phyloP scores from a whole-genome alignment of 2,329 filamentous ascomycete genomes.

The Colletotrichum sp. region DNA sequence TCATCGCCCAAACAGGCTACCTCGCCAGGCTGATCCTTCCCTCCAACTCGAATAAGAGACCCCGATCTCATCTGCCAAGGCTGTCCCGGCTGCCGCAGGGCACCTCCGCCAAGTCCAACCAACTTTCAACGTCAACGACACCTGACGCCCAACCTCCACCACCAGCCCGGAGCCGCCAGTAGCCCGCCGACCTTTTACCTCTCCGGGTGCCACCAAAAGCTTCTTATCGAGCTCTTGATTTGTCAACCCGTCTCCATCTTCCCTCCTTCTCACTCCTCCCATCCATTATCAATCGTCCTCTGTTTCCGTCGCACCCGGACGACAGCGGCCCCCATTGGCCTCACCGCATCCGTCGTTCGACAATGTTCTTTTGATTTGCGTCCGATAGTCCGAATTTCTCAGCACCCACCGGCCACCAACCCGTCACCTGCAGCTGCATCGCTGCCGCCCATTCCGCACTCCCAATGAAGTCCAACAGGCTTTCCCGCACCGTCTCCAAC shows the following conservation, averaged over 20 bases:
- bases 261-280: neutral
- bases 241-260: neutral
- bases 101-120: neutral
- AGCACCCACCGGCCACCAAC: neutral
- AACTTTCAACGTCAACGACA: conserved; percentile 3
- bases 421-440: neutral
- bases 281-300: neutral
- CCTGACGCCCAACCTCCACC: neutral
- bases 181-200: neutral
- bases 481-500: conserved; percentile 6
- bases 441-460: conserved; percentile 3
- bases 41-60: neutral
- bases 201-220: neutral
- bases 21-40: neutral
- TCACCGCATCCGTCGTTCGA: neutral
- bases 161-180: neutral
- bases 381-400: neutral
- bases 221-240: neutral
- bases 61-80: conserved; percentile 4
- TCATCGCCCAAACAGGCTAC: neutral
- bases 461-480: conserved; percentile 6
- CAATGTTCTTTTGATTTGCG: neutral
- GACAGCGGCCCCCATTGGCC: neutral
- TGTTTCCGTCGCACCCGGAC: conserved; percentile 4
- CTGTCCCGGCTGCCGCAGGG: neutral